Evolutionary conservation across 441 rosid species (phyloP).

Genomic region (Populus trichocarpa): DNA sequence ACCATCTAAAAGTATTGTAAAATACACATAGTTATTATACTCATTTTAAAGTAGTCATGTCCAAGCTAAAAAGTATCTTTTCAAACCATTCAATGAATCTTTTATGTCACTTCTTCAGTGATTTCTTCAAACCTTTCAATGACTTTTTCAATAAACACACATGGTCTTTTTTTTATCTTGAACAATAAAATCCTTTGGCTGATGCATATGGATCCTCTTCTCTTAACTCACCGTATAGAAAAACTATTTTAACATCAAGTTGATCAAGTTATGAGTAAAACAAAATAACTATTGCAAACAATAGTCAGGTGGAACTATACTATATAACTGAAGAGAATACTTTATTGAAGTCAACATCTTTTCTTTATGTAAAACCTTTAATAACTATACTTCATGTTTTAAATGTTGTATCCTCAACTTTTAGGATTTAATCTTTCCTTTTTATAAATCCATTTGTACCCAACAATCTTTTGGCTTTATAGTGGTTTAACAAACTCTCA

Average conservation of each 20-base stretch:
- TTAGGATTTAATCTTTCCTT: neutral
- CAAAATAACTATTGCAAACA: neutral
- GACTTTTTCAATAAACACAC: conserved; percentile 1
- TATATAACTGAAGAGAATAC: neutral
- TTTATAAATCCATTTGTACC: neutral
- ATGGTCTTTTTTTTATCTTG: neutral
- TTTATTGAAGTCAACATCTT: neutral
- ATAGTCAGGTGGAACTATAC: neutral
- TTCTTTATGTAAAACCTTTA: neutral
- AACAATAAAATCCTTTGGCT: neutral
- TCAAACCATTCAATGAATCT: neutral
- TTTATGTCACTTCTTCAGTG: neutral
- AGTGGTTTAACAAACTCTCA: neutral
- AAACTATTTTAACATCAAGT: conserved; percentile 2
- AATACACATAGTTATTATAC: neutral
- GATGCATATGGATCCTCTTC: neutral
- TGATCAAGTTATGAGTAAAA: neutral
- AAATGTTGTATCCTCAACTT: neutral
- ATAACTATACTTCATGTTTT: neutral
- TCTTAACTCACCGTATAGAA: neutral
- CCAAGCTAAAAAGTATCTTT: neutral
- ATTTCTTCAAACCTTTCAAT: conserved; percentile 1
- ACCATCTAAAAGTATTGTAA: neutral
- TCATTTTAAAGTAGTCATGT: neutral
- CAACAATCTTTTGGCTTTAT: neutral